Conservation (phyloP, 2,329 filamentous ascomycete species). For the Diaporthe batatas region DNA sequence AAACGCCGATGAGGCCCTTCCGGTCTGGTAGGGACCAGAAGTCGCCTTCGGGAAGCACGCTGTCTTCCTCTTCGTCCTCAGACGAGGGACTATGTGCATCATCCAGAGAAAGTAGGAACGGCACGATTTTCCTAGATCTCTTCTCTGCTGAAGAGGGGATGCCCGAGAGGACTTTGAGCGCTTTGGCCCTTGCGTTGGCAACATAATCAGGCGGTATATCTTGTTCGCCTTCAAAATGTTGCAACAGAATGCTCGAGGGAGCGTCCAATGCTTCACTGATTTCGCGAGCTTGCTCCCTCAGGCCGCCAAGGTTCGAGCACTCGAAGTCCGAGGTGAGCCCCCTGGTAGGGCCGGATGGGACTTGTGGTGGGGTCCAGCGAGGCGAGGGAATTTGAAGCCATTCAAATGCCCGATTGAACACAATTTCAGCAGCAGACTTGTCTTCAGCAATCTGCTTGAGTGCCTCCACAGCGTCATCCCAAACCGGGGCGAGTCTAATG, state of each 20-base stretch:
- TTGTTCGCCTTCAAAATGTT: conserved; percentile 76
- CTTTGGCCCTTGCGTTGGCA: conserved; percentile 77
- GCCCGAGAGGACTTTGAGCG: conserved; percentile 81
- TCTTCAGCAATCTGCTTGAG: conserved; percentile 80
- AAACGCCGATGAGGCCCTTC: conserved; percentile 83
- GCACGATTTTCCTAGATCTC: conserved; percentile 85
- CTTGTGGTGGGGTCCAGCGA: conserved; percentile 62
- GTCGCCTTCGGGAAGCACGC: conserved; percentile 54
- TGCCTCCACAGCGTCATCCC: conserved; percentile 84
- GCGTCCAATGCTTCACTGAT: conserved; percentile 67
- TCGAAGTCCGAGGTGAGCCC: conserved; percentile 79
- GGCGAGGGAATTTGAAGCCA: conserved; percentile 78
- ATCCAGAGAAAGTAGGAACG: conserved; percentile 88
- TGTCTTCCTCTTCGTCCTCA: conserved; percentile 58
- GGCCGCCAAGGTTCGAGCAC: conserved; percentile 78
- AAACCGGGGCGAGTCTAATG: conserved; percentile 85
- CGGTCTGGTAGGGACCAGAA: conserved; percentile 83
- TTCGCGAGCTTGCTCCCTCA: conserved; percentile 66
- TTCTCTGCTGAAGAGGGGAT: conserved; percentile 86
- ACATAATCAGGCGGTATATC: conserved; percentile 63
- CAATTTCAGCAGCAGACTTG: conserved; percentile 77
- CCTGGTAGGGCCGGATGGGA: conserved; percentile 50
- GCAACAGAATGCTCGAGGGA: conserved; percentile 70
- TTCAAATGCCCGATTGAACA: conserved; percentile 79
- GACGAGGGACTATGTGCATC: conserved; percentile 60